A percentile compares a stretch with the other conserved stretches of the same genome.
Evolutionary conservation across 345 rosid species (phyloP).

Genomic region (Excoecaria cochinchinensis): DNA sequence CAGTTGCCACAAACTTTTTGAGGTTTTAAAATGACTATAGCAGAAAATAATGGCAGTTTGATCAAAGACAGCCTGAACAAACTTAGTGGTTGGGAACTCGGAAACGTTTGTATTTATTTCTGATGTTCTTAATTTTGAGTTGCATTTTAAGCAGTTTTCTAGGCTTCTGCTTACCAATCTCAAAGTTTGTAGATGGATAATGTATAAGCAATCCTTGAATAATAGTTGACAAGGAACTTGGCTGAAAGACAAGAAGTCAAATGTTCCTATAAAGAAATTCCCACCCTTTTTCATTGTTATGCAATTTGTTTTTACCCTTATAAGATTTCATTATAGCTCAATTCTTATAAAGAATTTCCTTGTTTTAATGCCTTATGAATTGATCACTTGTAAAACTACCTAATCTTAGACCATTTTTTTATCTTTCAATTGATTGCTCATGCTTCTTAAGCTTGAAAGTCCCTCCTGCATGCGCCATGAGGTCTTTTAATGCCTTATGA

Average conservation of each 20-base stretch:
- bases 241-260: slow-evolving; percentile 28
- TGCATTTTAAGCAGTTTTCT: slow-evolving; percentile 26
- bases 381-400: neutral
- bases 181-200: slow-evolving; percentile 18
- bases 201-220: slow-evolving; percentile 39
- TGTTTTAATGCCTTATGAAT: neutral
- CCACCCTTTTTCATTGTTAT: neutral
- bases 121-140: slow-evolving; percentile 21
- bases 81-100: slow-evolving; percentile 17
- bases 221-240: slow-evolving; percentile 31
- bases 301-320: neutral
- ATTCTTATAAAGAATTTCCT: neutral
- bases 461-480: too few species aligned
- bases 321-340: neutral
- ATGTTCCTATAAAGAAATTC: slow-evolving; percentile 20
- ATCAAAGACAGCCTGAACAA: slow-evolving; percentile 18
- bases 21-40: slow-evolving; percentile 17
- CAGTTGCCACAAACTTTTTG: slow-evolving; percentile 4
- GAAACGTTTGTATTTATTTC: slow-evolving; percentile 28
- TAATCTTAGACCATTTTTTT: neutral
- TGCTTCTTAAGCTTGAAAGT: neutral
- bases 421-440: neutral
- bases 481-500: too few species aligned
- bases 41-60: slow-evolving; percentile 22
- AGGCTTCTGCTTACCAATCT: slow-evolving; percentile 26